Evolutionary conservation across 371 early-diverging fungal species (phyloP).

Genomic region (Circinella minor): DNA sequence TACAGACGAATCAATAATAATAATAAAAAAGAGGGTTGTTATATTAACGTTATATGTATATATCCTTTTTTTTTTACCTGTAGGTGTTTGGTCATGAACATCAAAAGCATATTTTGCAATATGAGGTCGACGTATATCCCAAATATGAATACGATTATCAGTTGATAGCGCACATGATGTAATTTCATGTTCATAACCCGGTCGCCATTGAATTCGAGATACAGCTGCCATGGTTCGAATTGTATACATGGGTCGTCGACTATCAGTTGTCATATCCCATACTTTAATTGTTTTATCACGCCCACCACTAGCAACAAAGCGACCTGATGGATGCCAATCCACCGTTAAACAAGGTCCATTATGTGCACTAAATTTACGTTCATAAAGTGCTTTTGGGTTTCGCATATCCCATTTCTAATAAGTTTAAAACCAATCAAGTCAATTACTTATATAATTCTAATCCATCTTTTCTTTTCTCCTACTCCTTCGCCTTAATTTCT

Average conservation of each 20-base stretch:
- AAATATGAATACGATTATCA: constrained; percentile 74
- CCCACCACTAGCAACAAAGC: constrained; percentile 81
- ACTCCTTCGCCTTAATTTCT: too few species aligned
- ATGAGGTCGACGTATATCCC: constrained; percentile 79
- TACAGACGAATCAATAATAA: too few species aligned
- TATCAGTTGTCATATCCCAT: constrained; percentile 83
- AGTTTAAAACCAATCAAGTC: neutral
- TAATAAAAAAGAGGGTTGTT: neutral
- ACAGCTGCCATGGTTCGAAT: constrained; percentile 81
- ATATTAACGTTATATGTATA: too few species aligned
- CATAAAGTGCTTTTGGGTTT: constrained; percentile 60
- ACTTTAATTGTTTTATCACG: constrained; percentile 86
- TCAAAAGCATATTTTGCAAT: constrained; percentile 76
- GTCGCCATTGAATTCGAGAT: constrained; percentile 82
- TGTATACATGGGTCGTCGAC: constrained; percentile 59
- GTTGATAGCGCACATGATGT: constrained; percentile 75
- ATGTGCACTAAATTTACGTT: constrained; percentile 79
- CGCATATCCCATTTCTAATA: constrained; percentile 83
- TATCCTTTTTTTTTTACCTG: constrained; percentile 48
- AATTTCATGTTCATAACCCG: constrained; percentile 69
- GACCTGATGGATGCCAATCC: constrained; percentile 84
- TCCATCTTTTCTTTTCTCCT: too few species aligned
- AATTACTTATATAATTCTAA: too few species aligned
- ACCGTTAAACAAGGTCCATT: constrained; percentile 79
- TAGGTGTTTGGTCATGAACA: constrained; percentile 74